Base-by-base conservation (phyloP, 73 alveolate species). In the Paramecium sexaurelia region DNA sequence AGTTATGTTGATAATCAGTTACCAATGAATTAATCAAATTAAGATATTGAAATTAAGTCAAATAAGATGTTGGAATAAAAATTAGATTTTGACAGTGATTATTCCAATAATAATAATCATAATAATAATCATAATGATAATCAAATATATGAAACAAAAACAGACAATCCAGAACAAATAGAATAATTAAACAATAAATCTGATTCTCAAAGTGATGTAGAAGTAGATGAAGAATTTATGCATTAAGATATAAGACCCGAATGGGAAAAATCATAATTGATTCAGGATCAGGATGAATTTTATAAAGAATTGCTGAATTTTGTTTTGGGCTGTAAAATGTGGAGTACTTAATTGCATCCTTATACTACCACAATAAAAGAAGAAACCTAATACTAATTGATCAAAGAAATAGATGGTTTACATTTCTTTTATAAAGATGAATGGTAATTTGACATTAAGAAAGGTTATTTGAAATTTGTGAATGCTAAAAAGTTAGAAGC, bases 391-490 rank as follows among this genome's bases (percentile, higher is more conserved):
- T 36, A 24, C 7, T 32, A 78, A 61, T 41, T 45, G 5, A 17
- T 39, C 1, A 45, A 40, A 40, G 40, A 78, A 13, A 73, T 39
- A n/a, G 40, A 43, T 40, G 90, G 73, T 2, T 11, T 1, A 1
- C 69, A 78, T 45, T 78, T 22, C 40, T 78, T 78, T 45, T 78
- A 78, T 45, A 78, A 15, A 47, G 90, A 78, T 78, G 90, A 78
- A 20, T 78, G 90, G 90, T 56, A 24, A 45, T 78, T 29, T 78
- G 90, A 78, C 41, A 10, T 0, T 2, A 40, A 78, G 9, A 78
- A 78, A 78, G 90, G 90, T 2, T 39, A 41, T 43, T 8, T 78
- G 6, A 78, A 78, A 33, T 78, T 78, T 78, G 55, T 78, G 15
- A 78, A 78, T 78, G n/a, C 68, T 15, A 78, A 78, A 55, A 78